Conservation (phyloP, 495 filamentous ascomycete genomes). For the Ramalina intermedia region DNA sequence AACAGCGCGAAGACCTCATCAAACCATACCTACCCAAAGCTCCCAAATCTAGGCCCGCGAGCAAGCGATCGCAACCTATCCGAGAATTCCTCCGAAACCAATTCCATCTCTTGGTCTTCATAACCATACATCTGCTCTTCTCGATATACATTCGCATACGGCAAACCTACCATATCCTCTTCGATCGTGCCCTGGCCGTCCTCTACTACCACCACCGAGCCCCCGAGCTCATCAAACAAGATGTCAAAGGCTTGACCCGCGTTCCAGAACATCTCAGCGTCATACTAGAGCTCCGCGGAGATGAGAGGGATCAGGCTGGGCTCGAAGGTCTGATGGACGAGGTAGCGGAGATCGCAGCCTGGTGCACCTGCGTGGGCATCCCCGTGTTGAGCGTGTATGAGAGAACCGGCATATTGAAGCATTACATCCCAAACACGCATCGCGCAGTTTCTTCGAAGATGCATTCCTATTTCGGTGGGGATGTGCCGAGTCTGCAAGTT, state of each 20-base stretch:
- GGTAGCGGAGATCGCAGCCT: slow-evolving; percentile 75
- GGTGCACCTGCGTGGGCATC: slow-evolving; percentile 81
- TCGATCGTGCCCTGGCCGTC: slow-evolving; percentile 60
- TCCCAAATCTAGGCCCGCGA: slow-evolving; percentile 22
- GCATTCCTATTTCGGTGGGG: slow-evolving; percentile 62
- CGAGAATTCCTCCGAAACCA: slow-evolving; percentile 52
- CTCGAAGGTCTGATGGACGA: slow-evolving; percentile 78
- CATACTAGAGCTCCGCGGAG: slow-evolving; percentile 60
- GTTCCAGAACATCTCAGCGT: slow-evolving; percentile 80
- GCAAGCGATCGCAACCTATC: slow-evolving; percentile 28
- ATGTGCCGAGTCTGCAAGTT: slow-evolving; percentile 52
- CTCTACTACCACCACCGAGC: slow-evolving; percentile 87
- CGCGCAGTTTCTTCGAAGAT: slow-evolving; percentile 57
- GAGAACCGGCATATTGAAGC: slow-evolving; percentile 73
- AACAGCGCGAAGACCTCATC: slow-evolving; percentile 57
- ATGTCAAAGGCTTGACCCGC: slow-evolving; percentile 59
- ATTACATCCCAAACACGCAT: slow-evolving; percentile 64
- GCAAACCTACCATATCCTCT: slow-evolving; percentile 59
- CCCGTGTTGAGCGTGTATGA: slow-evolving; percentile 80
- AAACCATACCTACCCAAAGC: slow-evolving; percentile 62
- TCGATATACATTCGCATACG: slow-evolving; percentile 72
- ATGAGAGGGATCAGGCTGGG: slow-evolving; percentile 47
- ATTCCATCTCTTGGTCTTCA: slow-evolving; percentile 54
- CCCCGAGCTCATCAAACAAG: slow-evolving; percentile 75
- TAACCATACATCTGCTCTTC: slow-evolving; percentile 66